Conservation (phyloP, 2,329 filamentous ascomycete species). For the Calonectria leucothoes region DNA sequence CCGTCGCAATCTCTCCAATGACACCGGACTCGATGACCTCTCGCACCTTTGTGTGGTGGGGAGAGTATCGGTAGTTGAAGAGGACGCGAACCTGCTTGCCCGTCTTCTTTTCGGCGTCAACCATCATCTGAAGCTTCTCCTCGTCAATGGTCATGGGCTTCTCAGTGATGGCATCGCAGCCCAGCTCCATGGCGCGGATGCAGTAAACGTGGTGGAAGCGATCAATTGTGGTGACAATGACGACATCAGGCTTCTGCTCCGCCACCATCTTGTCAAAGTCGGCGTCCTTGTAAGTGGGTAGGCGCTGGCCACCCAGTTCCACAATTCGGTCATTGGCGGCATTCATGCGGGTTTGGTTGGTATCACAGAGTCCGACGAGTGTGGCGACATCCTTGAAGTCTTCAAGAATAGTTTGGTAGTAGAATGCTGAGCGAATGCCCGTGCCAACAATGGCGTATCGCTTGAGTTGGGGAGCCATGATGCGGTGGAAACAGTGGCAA, state of each 20-base stretch:
- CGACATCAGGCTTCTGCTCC: conserved; percentile 67
- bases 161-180: conserved; percentile 70
- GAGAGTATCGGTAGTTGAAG: conserved; percentile 74
- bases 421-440: conserved; percentile 69
- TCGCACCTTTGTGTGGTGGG: conserved; percentile 70
- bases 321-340: conserved; percentile 63
- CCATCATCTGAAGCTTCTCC: conserved; percentile 62
- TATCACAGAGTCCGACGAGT: conserved; percentile 70
- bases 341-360: conserved; percentile 69
- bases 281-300: conserved; percentile 65
- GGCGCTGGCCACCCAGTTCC: conserved; percentile 56
- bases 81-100: conserved; percentile 65
- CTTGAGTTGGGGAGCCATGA: conserved; percentile 41
- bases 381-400: conserved; percentile 60
- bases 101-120: conserved; percentile 40
- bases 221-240: conserved; percentile 73
- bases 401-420: conserved; percentile 67
- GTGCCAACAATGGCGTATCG: conserved; percentile 68
- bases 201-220: conserved; percentile 71
- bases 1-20: conserved; percentile 66
- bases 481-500: background rate
- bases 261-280: conserved; percentile 69
- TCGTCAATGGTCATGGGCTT: conserved; percentile 74
- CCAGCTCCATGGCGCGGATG: conserved; percentile 67
- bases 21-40: conserved; percentile 64